These are phyloP conservation scores for Tuber aestivum DNA, from an alignment of 495 filamentous ascomycete genomes.

Conservation along the genomic window DNA sequence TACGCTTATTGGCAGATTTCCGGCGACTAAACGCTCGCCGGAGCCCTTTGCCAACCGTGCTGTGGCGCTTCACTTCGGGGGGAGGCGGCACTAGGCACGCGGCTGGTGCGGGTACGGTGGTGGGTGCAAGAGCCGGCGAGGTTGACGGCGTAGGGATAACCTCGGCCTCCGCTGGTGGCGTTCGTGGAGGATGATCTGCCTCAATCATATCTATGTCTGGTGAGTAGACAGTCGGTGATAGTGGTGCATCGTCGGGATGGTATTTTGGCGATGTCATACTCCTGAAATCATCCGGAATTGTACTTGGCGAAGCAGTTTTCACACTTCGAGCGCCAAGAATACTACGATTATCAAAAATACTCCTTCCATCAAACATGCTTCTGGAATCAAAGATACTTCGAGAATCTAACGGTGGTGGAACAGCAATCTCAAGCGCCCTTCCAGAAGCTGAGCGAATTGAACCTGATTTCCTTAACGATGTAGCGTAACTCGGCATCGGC, in stretches of 20 bases:
- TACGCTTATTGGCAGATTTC: constrained; percentile 25
- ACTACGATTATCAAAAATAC: background rate
- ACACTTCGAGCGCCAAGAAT: background rate
- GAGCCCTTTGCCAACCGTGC: constrained; percentile 26
- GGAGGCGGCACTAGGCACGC: background rate
- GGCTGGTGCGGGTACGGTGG: background rate
- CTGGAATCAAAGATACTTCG: constrained; percentile 3
- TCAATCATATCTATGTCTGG: constrained; percentile 10
- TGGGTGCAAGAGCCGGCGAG: background rate
- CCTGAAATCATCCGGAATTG: background rate
- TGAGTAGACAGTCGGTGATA: background rate
- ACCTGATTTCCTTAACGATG: background rate
- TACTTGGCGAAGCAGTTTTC: background rate
- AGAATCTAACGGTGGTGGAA: constrained; percentile 27
- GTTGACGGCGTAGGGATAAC: background rate
- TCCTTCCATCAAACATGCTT: background rate
- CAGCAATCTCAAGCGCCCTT: constrained; percentile 20
- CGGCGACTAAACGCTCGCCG: constrained; percentile 39
- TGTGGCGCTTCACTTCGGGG: constrained; percentile 14
- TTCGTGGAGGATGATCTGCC: constrained; percentile 15
- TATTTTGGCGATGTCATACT: constrained; percentile 5
- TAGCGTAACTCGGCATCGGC: background rate
- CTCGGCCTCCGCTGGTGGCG: constrained; percentile 14
- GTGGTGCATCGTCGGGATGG: background rate
- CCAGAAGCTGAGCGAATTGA: constrained; percentile 1